These are phyloP conservation scores for Boletus coccyginus DNA, from an alignment of 768 basidiomycete species.

Conservation along the genomic window DNA sequence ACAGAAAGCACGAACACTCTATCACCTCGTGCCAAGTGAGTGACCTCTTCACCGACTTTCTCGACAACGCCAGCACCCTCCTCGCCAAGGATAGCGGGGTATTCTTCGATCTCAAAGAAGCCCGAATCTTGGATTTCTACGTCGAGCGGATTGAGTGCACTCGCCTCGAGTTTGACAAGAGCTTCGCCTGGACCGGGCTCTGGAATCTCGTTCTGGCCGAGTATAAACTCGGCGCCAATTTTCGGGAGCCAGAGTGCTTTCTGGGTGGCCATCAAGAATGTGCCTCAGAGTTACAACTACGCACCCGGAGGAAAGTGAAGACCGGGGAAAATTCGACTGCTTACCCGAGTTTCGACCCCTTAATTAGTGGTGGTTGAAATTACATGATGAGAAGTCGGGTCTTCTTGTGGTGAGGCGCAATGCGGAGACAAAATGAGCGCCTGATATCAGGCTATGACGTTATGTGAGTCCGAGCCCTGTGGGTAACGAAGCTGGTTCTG, in stretches of 20 bases:
- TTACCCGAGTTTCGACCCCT: neutral
- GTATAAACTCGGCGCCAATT: conserved; percentile 1
- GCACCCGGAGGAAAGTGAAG: too few relatives aligned
- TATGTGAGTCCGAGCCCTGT: too few relatives aligned
- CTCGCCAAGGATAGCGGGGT: conserved; percentile 34
- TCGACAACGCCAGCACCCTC: conserved; percentile 38
- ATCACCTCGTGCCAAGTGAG: conserved; percentile 33
- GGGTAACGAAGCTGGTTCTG: too few relatives aligned
- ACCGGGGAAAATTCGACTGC: neutral
- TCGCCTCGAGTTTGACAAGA: conserved; percentile 39
- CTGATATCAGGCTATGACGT: too few relatives aligned
- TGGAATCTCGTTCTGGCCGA: conserved; percentile 23
- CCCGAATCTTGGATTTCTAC: neutral
- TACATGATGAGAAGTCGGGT: too few relatives aligned
- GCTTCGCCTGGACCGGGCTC: conserved; percentile 41
- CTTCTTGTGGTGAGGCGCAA: too few relatives aligned
- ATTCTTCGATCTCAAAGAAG: conserved; percentile 27
- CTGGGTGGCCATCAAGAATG: neutral
- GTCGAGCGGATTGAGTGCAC: conserved; percentile 46
- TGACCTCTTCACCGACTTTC: conserved; percentile 36
- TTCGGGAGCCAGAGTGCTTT: conserved; percentile 14
- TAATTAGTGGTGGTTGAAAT: neutral
- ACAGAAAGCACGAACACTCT: conserved; percentile 8
- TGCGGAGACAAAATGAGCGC: neutral
- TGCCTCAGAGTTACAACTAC: neutral